Percentiles rank a stretch among this genome's conserved stretches.
phyloP scores from a whole-genome alignment of 2,329 filamentous ascomycete species.

The Davidsoniella neocaledoniae region DNA sequence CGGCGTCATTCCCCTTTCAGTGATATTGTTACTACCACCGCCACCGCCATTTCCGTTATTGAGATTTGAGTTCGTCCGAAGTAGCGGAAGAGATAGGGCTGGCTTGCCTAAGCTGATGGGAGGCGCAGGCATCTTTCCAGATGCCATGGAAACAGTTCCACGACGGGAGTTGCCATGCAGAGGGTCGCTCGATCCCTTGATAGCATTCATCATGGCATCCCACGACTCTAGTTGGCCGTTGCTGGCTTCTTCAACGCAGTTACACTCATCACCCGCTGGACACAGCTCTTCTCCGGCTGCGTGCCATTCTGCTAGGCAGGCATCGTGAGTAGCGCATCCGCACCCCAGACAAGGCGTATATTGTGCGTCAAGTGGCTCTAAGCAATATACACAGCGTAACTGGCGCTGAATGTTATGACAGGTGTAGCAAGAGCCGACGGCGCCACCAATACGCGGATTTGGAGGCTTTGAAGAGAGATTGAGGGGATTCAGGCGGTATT shows the following conservation, averaged over 20 bases:
- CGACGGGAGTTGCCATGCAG: slow-evolving; percentile 7
- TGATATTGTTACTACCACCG: neutral
- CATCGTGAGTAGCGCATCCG: slow-evolving; percentile 43
- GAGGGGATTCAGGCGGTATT: slow-evolving; percentile 43
- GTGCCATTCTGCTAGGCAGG: slow-evolving; percentile 43
- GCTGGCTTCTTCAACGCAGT: slow-evolving; percentile 39
- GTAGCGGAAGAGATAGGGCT: neutral
- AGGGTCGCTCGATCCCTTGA: slow-evolving; percentile 11
- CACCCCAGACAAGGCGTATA: slow-evolving; percentile 46
- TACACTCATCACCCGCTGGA: slow-evolving; percentile 47
- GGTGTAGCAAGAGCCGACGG: slow-evolving; percentile 31
- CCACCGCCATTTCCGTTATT: neutral
- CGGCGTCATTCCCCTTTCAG: too few relatives aligned
- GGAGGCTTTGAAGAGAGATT: slow-evolving; percentile 15
- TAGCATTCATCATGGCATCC: slow-evolving; percentile 34
- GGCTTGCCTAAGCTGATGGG: neutral
- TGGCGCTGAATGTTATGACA: slow-evolving; percentile 40
- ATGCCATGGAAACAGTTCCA: slow-evolving; percentile 1
- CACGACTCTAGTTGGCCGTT: slow-evolving; percentile 44
- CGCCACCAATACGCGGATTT: slow-evolving; percentile 26
- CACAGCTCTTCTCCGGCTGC: slow-evolving; percentile 38
- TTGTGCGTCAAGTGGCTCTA: slow-evolving; percentile 41
- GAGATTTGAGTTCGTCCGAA: neutral
- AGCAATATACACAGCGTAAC: slow-evolving; percentile 44
- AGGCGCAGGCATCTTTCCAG: too few relatives aligned